Base-by-base conservation (phyloP, 495 filamentous ascomycete genomes). In the Cercophora newfieldiana region DNA sequence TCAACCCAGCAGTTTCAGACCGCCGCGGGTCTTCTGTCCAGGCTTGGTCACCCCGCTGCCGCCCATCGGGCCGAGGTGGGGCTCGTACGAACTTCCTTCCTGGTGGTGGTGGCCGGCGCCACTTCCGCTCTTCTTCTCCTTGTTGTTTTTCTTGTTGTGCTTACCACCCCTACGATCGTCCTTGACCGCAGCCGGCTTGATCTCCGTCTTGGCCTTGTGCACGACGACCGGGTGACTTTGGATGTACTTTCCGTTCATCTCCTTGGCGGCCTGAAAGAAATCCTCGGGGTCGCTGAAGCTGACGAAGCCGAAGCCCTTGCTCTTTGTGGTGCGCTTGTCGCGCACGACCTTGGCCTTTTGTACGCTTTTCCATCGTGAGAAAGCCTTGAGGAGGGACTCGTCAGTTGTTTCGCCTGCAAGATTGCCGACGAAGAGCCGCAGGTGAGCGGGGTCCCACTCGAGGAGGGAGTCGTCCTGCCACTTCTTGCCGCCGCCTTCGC, bases 161-260 rank as follows among this genome's bases (percentile, higher is more conserved):
- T 75, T 75, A 59, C 64, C 69, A 49, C 72, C 75, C 55, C 74
- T 77, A 47, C 73, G 61, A 22, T 80, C 74, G 33, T 83, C 78
- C 69, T 79, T 81, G 56, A 75, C 68, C 31, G 82, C 80, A 24
- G 85, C 82, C 18, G 90, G 87, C 68, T 90, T 91, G 72, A 98
- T 89, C 79, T 98, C 94, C 26, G 96, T 97, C 55, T 88, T 97
- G 72, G 91, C 91, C 71, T 93, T 89, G 76, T 90, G 88, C 65
- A 98, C 81, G 50, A 91, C 80, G 8, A 99, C 88, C 1, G 95
- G 95, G 77, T 98, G 95, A 71, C 92, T 96, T 47, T 96, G 95
- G 75, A 99, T 98, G 75, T 99, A 99, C 81, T 99, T 98, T 54
- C 94, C 93, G 75, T 97, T 89, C 96, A 99, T 99, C 78, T 98